phyloP scores from a whole-genome alignment of 108 stramenopile genomes.

The Conticribra guillardii region DNA sequence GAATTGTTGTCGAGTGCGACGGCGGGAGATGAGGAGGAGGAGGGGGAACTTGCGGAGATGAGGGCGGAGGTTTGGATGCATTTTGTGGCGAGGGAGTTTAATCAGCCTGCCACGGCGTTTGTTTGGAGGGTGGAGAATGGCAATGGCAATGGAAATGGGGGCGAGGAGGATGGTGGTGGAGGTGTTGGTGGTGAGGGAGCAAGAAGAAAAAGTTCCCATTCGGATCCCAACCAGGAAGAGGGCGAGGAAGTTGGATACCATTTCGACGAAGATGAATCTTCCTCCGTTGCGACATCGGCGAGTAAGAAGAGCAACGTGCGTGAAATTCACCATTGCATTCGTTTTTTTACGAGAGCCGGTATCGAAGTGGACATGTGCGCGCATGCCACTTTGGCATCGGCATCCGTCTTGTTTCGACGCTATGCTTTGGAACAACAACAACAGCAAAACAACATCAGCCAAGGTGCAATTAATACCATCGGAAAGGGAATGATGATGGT shows the following conservation, averaged over 20 bases:
- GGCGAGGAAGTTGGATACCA: neutral
- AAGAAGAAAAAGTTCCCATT: neutral
- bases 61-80: conserved; percentile 79
- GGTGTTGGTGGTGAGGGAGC: neutral
- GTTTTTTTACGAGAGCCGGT: conserved; percentile 72
- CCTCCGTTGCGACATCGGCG: neutral
- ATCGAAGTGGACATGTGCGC: conserved; percentile 89
- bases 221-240: neutral
- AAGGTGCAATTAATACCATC: neutral
- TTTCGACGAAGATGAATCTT: neutral
- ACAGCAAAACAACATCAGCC: neutral
- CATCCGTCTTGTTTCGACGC: conserved; percentile 16
- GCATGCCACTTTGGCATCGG: conserved; percentile 24
- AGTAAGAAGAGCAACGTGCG: conserved; percentile 5
- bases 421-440: conserved; percentile 7
- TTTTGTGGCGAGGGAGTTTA: conserved; percentile 90
- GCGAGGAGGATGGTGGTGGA: neutral
- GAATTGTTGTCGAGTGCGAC: conserved; percentile 17
- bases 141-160: neutral
- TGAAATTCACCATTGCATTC: conserved; percentile 65
- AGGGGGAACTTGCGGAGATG: conserved; percentile 22
- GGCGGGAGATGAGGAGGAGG: conserved; percentile 36
- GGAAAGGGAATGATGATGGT: neutral
- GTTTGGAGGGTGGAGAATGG: conserved; percentile 40
- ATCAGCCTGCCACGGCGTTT: conserved; percentile 95